Conservation (phyloP, 1,284 basidiomycete species). For the Melampsora larici-populina region DNA sequence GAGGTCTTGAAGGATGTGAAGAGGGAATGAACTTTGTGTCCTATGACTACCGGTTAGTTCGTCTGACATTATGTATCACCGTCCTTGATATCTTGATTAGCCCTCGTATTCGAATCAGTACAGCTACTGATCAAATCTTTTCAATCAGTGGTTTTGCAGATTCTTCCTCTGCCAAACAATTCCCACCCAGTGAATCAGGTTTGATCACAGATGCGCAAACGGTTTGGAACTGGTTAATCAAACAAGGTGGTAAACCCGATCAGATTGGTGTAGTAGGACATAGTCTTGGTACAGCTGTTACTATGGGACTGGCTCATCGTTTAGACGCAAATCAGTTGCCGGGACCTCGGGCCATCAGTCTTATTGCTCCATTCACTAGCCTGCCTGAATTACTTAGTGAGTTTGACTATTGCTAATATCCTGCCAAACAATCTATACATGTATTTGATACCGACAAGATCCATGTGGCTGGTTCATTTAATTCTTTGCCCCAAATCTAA, state of each 20-base stretch:
- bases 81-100: background rate
- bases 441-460: background rate
- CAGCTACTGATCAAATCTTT: background rate
- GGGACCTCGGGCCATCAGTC: constrained; percentile 17
- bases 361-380: constrained; percentile 38
- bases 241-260: background rate
- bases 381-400: constrained; percentile 33
- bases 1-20: constrained; percentile 9
- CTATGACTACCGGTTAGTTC: constrained; percentile 33
- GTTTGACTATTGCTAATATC: background rate
- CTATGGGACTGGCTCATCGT: constrained; percentile 26
- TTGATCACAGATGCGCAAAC: constrained; percentile 30
- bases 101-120: background rate
- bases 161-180: constrained; percentile 19
- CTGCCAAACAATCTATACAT: background rate
- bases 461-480: background rate
- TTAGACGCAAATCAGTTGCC: constrained; percentile 11
- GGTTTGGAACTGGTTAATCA: constrained; percentile 24
- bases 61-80: background rate
- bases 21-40: constrained; percentile 27
- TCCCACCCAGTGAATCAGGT: constrained; percentile 34
- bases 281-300: constrained; percentile 40
- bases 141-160: constrained; percentile 36
- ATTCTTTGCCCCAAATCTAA: background rate
- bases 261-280: constrained; percentile 33